phyloP scores from a whole-genome alignment of 2,329 filamentous ascomycete genomes.

The Penicillium sp. region DNA sequence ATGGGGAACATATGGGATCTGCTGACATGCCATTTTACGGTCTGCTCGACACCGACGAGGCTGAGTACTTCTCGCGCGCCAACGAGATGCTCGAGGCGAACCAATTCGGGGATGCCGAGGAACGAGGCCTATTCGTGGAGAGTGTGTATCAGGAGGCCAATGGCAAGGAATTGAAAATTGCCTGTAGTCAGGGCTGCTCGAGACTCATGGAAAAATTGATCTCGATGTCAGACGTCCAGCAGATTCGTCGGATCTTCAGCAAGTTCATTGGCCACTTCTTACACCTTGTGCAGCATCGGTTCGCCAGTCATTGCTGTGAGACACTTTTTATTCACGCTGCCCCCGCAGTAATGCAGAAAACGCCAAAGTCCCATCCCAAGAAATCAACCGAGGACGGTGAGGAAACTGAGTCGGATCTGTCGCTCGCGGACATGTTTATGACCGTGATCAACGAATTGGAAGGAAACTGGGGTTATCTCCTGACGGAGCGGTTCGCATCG shows the following conservation, averaged over 20 bases:
- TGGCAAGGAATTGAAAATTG: slow-evolving; percentile 93
- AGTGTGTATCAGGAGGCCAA: slow-evolving; percentile 83
- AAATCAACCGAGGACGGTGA: slow-evolving; percentile 47
- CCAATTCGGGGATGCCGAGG: slow-evolving; percentile 75
- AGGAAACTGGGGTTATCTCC: slow-evolving; percentile 73
- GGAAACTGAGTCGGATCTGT: slow-evolving; percentile 50
- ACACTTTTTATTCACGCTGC: slow-evolving; percentile 84
- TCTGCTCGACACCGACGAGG: slow-evolving; percentile 86
- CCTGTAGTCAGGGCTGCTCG: slow-evolving; percentile 93
- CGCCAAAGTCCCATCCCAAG: slow-evolving; percentile 48
- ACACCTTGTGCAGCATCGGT: slow-evolving; percentile 88
- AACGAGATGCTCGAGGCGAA: slow-evolving; percentile 89
- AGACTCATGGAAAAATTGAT: slow-evolving; percentile 90
- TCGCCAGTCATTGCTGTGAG: slow-evolving; percentile 96
- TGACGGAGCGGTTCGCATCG: slow-evolving; percentile 87
- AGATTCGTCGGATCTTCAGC: slow-evolving; percentile 83
- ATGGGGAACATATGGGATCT: slow-evolving; percentile 23
- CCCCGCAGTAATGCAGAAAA: slow-evolving; percentile 72
- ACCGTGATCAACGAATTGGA: slow-evolving; percentile 84
- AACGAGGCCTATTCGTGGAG: slow-evolving; percentile 68
- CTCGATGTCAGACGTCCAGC: slow-evolving; percentile 69
- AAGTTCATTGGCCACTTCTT: slow-evolving; percentile 85
- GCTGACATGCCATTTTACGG: slow-evolving; percentile 81
- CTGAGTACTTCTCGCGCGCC: slow-evolving; percentile 89
- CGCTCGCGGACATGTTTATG: slow-evolving; percentile 84